Percentiles rank a stretch among this genome's conserved stretches.
Evolutionary conservation across 2,329 filamentous ascomycete species (phyloP).

Genomic region (Rugonectria rugulosa): DNA sequence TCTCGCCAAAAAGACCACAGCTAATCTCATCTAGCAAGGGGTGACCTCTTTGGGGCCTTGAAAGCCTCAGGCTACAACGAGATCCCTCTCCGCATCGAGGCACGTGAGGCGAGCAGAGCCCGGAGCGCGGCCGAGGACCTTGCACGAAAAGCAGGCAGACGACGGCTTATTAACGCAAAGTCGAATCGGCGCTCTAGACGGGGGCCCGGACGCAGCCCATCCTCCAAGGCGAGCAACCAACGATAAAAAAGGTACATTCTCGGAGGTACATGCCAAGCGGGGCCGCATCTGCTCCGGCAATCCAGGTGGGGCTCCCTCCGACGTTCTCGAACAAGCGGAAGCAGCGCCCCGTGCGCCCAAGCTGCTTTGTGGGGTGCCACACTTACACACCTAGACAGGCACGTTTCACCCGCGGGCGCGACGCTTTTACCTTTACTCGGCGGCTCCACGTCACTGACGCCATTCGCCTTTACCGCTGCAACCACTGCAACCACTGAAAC

Average conservation of each 20-base stretch:
- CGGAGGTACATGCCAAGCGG: slow-evolving; percentile 17
- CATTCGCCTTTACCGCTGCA: slow-evolving; percentile 13
- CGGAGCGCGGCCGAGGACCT: slow-evolving; percentile 2
- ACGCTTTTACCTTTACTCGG: slow-evolving; percentile 3
- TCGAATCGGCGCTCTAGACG: slow-evolving; percentile 11
- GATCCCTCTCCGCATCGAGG: too few species aligned
- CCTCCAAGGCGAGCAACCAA: slow-evolving; percentile 2
- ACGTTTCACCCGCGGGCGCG: neutral
- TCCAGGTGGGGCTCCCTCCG: slow-evolving; percentile 12
- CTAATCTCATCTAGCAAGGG: slow-evolving; percentile 16
- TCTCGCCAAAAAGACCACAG: slow-evolving; percentile 7
- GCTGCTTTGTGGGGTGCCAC: neutral
- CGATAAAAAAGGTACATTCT: slow-evolving; percentile 13
- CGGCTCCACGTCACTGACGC: slow-evolving; percentile 17
- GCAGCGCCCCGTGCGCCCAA: slow-evolving; percentile 12
- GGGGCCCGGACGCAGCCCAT: slow-evolving; percentile 5
- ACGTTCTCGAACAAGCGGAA: slow-evolving; percentile 7
- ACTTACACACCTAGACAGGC: neutral
- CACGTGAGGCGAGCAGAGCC: slow-evolving; percentile 14
- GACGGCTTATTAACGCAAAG: slow-evolving; percentile 17
- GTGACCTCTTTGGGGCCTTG: slow-evolving; percentile 1
- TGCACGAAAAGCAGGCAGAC: slow-evolving; percentile 18
- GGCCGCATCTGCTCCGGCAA: slow-evolving; percentile 22
- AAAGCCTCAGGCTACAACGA: too few species aligned
- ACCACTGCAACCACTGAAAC: slow-evolving; percentile 23